These are phyloP conservation scores for Globisporangium sylvaticum DNA, from an alignment of 352 stramenopile species.

Conservation along the genomic window DNA sequence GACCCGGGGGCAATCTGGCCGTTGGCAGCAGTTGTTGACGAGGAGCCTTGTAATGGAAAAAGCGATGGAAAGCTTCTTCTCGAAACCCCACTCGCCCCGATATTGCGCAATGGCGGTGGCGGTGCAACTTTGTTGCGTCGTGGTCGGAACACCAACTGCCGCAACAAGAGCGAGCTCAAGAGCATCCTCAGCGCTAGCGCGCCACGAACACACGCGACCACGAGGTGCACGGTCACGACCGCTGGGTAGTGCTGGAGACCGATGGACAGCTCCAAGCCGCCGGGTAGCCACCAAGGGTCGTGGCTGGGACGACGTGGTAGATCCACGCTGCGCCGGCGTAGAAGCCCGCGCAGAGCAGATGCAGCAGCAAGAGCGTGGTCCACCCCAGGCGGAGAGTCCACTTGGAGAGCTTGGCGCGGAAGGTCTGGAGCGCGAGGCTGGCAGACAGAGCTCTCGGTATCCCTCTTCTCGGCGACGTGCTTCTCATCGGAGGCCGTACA, in stretches of 20 bases:
- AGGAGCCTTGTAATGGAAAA: not conserved
- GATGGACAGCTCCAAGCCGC: constrained; percentile 4
- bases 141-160: not conserved
- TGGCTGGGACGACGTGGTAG: not conserved
- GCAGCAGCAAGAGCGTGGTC: constrained; percentile 8
- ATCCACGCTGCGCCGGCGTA: constrained; percentile 8
- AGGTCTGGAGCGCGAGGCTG: constrained; percentile 5
- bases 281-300: constrained; percentile 7
- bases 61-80: not conserved
- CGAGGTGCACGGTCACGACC: constrained; percentile 1
- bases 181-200: not conserved
- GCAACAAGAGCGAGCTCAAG: not conserved
- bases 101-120: not conserved
- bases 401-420: constrained; percentile 3
- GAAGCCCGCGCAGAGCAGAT: constrained; percentile 3
- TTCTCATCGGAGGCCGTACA: not conserved
- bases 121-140: not conserved
- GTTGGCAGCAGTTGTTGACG: not conserved
- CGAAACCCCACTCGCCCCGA: not conserved
- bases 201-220: not conserved
- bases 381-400: constrained; percentile 5
- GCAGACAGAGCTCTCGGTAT: not conserved
- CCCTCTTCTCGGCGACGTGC: not conserved
- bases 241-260: not conserved
- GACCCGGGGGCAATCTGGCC: too few species aligned